phyloP scores from a whole-genome alignment of 2,329 filamentous ascomycete genomes.

The Purpureocillium takamizusanense region DNA sequence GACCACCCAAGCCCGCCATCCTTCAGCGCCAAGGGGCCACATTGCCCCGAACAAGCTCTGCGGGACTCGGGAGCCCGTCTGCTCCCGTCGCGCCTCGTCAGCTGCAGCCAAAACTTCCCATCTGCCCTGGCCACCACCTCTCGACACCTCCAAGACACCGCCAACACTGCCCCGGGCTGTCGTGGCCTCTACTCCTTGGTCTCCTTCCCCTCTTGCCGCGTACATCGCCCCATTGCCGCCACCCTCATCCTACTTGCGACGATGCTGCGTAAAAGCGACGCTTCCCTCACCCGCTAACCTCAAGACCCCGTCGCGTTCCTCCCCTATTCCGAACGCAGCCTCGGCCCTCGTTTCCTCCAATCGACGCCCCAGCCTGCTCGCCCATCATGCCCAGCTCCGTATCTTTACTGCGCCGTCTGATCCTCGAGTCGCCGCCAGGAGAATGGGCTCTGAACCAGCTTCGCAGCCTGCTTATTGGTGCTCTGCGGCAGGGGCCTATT shows the following conservation, averaged over 20 bases:
- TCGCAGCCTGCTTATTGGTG: conserved; percentile 78
- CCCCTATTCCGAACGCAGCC: neutral
- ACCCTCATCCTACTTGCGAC: neutral
- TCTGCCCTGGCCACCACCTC: too few species aligned
- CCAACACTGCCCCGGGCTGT: conserved; percentile 13
- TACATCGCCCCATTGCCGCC: conserved; percentile 4
- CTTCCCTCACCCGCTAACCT: conserved; percentile 1
- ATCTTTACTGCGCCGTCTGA: conserved; percentile 52
- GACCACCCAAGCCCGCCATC: neutral
- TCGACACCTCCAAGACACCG: neutral
- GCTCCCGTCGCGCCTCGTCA: neutral
- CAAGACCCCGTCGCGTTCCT: conserved; percentile 3
- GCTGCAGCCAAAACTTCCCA: conserved; percentile 1
- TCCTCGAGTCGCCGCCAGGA: conserved; percentile 79
- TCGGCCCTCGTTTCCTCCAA: neutral
- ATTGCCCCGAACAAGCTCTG: too few species aligned
- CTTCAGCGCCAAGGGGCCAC: neutral
- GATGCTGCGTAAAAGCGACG: neutral
- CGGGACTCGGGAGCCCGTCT: too few species aligned
- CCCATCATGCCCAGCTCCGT: conserved; percentile 42
- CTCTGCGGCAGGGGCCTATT: conserved; percentile 81
- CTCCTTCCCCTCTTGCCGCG: neutral
- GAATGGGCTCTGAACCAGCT: conserved; percentile 79
- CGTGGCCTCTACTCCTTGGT: conserved; percentile 10
- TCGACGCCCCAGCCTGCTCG: neutral